Evolutionary conservation across 441 rosid species (phyloP).

Genomic region (Corymbia calophylla): DNA sequence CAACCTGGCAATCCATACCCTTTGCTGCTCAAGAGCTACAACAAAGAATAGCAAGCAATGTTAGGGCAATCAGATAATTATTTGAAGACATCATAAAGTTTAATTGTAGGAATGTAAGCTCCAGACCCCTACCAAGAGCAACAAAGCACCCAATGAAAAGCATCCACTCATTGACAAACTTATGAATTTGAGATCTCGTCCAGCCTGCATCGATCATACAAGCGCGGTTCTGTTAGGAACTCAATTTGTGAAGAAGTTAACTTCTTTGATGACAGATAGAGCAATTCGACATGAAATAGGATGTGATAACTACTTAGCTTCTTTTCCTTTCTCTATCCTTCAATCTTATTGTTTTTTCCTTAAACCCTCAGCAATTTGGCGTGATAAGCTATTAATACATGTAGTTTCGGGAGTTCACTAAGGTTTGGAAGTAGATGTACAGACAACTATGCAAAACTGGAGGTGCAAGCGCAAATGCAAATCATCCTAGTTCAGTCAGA

Average conservation of each 20-base stretch:
- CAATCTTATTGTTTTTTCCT: not conserved
- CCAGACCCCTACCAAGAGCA: not conserved
- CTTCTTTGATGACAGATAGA: not conserved
- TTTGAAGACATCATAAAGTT: not conserved
- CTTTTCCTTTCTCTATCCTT: not conserved
- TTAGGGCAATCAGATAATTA: not conserved
- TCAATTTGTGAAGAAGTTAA: not conserved
- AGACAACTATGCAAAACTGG: not conserved
- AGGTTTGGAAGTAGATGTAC: not conserved
- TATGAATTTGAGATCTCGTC: not conserved
- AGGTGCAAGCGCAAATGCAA: not conserved
- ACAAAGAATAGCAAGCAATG: not conserved
- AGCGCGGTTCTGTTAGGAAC: not conserved
- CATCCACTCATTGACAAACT: not conserved
- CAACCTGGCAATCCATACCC: slow-evolving; percentile 24
- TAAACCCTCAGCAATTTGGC: not conserved
- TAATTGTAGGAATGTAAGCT: not conserved
- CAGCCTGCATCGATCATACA: not conserved
- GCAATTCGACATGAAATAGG: not conserved
- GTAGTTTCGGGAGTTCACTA: not conserved
- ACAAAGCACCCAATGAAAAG: not conserved
- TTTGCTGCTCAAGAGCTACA: slow-evolving; percentile 8
- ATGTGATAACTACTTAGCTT: not conserved
- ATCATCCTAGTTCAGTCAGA: not conserved
- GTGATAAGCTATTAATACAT: not conserved